These are phyloP conservation scores for Apiospora aurea DNA, from an alignment of 2,329 filamentous ascomycete genomes.

Conservation along the genomic window DNA sequence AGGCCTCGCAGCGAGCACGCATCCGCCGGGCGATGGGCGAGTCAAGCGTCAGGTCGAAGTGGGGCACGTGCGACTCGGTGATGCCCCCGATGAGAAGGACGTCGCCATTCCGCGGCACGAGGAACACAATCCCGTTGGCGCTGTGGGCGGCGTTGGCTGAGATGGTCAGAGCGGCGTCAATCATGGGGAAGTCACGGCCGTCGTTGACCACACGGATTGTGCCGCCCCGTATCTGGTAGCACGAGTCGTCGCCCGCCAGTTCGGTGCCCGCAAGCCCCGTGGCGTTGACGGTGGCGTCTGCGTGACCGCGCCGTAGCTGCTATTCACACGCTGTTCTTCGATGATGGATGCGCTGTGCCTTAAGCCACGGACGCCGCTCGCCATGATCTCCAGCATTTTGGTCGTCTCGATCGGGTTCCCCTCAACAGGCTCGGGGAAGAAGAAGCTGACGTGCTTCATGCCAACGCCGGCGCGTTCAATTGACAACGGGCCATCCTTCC, in stretches of 20 bases:
- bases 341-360: slow-evolving; percentile 44
- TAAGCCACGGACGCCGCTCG: slow-evolving; percentile 45
- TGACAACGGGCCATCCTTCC: not conserved
- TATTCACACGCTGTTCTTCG: slow-evolving; percentile 43
- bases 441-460: slow-evolving; percentile 48
- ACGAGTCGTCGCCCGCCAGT: slow-evolving; percentile 45
- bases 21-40: slow-evolving; percentile 49
- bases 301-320: slow-evolving; percentile 44
- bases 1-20: slow-evolving; percentile 50
- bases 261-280: slow-evolving; percentile 46
- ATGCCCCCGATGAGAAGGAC: slow-evolving; percentile 51
- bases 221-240: slow-evolving; percentile 52
- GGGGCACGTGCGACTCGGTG: slow-evolving; percentile 44
- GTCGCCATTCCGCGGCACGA: slow-evolving; percentile 53
- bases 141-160: slow-evolving; percentile 45
- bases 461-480: slow-evolving; percentile 44
- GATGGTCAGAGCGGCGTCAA: slow-evolving; percentile 49
- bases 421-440: slow-evolving; percentile 46
- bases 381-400: slow-evolving; percentile 50
- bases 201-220: slow-evolving; percentile 54
- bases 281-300: slow-evolving; percentile 51
- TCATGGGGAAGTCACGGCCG: slow-evolving; percentile 48
- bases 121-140: slow-evolving; percentile 49
- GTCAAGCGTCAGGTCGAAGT: slow-evolving; percentile 47
- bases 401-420: slow-evolving; percentile 41